phyloP scores from a whole-genome alignment of 352 stramenopile species.

The Globisporangium mamillatum region DNA sequence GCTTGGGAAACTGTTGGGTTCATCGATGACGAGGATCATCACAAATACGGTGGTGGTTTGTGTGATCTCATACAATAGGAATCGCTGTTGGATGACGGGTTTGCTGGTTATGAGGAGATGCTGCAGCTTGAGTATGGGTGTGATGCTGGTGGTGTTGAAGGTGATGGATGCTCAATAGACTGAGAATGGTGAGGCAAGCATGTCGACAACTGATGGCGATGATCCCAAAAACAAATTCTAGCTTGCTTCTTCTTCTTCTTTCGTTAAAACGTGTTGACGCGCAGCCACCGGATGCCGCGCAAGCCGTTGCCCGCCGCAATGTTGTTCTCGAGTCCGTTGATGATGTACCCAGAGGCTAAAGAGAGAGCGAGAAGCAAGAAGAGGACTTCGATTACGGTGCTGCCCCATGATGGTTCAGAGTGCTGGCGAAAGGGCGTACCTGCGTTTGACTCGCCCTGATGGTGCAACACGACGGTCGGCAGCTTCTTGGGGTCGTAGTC shows the following conservation, averaged over 20 bases:
- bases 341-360: conserved; percentile 68
- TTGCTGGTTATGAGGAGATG: conserved; percentile 44
- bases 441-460: conserved; percentile 64
- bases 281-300: conserved; percentile 75
- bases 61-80: conserved; percentile 33
- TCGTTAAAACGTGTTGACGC: conserved; percentile 63
- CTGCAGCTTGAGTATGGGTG: conserved; percentile 28
- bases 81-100: conserved; percentile 58
- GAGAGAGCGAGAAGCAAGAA: neutral
- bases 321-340: conserved; percentile 84
- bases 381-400: neutral
- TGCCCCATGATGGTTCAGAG: neutral
- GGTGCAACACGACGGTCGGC: conserved; percentile 72
- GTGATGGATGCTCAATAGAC: neutral
- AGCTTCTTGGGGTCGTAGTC: conserved; percentile 74
- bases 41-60: neutral
- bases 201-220: neutral
- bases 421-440: conserved; percentile 23
- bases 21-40: neutral
- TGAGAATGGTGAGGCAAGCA: neutral
- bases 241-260: neutral
- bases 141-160: neutral
- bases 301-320: conserved; percentile 76
- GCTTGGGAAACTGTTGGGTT: conserved; percentile 3
- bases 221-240: neutral